These are phyloP conservation scores for Solanum infundibuliforme DNA, from an alignment of 257 asterid species.

Conservation along the genomic window DNA sequence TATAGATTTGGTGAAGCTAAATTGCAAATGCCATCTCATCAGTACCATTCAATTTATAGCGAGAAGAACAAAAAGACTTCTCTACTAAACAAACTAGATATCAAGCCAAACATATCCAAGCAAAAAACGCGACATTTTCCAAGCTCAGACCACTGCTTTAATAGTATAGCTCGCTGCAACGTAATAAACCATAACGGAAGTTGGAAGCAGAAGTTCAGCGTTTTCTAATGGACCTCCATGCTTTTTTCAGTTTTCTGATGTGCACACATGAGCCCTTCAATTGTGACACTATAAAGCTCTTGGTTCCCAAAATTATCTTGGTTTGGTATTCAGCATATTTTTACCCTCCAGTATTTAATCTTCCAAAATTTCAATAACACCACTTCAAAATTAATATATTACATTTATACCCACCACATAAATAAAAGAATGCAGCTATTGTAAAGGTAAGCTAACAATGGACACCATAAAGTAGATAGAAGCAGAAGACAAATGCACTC, in stretches of 20 bases:
- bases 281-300: not conserved
- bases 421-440: not conserved
- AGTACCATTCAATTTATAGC: not conserved
- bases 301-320: not conserved
- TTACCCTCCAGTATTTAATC: not conserved
- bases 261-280: not conserved
- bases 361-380: not conserved
- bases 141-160: not conserved
- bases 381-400: not conserved
- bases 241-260: not conserved
- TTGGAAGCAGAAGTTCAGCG: not conserved
- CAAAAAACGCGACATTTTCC: not conserved
- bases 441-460: not conserved
- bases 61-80: not conserved
- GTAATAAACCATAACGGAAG: not conserved
- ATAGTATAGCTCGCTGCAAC: not conserved
- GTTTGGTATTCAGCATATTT: not conserved
- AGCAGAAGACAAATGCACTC: not conserved
- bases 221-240: not conserved
- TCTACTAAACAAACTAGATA: not conserved
- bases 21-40: not conserved
- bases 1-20: not conserved
- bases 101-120: not conserved
- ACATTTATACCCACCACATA: not conserved
- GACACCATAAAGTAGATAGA: not conserved